Conservation (phyloP, 768 basidiomycete genomes). For the Kockovaella imperatae region DNA sequence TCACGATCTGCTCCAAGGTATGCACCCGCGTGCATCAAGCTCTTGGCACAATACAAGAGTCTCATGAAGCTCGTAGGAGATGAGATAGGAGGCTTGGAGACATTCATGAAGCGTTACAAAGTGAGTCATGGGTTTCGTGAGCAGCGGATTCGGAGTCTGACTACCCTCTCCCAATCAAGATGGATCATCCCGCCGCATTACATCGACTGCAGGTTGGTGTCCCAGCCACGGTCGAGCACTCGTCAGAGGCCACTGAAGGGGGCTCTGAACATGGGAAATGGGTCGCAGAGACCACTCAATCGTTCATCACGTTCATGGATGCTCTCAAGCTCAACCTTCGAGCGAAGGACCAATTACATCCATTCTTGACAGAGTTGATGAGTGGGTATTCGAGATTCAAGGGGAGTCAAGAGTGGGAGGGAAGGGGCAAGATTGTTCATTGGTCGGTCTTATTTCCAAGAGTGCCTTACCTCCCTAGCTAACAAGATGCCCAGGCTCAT, state of each 20-base stretch:
- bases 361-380: slow-evolving; percentile 89
- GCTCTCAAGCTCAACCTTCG: slow-evolving; percentile 82
- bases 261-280: slow-evolving; percentile 90
- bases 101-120: slow-evolving; percentile 82
- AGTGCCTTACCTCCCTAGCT: background rate
- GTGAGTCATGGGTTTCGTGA: slow-evolving; percentile 48
- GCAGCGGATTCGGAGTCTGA: background rate
- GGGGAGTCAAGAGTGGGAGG: slow-evolving; percentile 93
- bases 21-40: slow-evolving; percentile 84
- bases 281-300: slow-evolving; percentile 98
- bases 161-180: slow-evolving; percentile 49
- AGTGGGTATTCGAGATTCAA: slow-evolving; percentile 90
- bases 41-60: slow-evolving; percentile 96
- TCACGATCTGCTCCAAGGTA: slow-evolving; percentile 69
- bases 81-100: slow-evolving; percentile 58
- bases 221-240: slow-evolving; percentile 93
- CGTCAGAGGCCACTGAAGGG: slow-evolving; percentile 55
- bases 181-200: slow-evolving; percentile 87
- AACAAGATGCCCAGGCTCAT: slow-evolving; percentile 61
- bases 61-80: slow-evolving; percentile 92
- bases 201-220: slow-evolving; percentile 86
- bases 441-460: slow-evolving; percentile 55
- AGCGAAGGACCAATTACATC: slow-evolving; percentile 96
- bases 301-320: slow-evolving; percentile 98
- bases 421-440: slow-evolving; percentile 80